phyloP scores from a whole-genome alignment of 495 filamentous ascomycete species.

The Amorphotheca resinae region DNA sequence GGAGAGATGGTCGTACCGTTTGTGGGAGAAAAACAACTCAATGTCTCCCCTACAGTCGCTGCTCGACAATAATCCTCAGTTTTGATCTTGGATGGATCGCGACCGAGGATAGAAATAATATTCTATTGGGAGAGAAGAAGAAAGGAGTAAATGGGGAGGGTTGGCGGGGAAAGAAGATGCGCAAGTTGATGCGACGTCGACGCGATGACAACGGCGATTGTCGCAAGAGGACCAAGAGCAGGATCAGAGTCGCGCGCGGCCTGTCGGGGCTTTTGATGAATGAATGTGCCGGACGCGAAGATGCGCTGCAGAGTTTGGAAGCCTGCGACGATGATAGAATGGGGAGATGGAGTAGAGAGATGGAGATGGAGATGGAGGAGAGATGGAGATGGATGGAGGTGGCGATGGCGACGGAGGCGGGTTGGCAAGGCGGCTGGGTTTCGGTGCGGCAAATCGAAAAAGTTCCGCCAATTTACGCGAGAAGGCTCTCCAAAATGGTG shows the following conservation, averaged over 20 bases:
- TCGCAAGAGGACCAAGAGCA: constrained; percentile 2
- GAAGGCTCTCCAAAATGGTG: constrained; percentile 12
- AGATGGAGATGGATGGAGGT: not conserved
- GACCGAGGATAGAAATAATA: constrained; percentile 8
- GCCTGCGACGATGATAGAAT: no score
- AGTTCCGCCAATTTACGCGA: constrained; percentile 14
- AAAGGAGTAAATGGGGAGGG: constrained; percentile 1
- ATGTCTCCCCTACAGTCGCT: constrained; percentile 78
- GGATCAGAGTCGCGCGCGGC: not conserved
- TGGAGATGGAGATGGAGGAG: no score
- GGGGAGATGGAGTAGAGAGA: no score
- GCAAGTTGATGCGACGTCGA: not conserved
- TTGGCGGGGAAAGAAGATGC: not conserved
- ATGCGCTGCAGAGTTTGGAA: constrained; percentile 10
- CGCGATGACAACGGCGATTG: not conserved
- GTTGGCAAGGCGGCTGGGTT: not conserved
- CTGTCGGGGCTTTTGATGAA: constrained; percentile 7
- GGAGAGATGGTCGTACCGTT: constrained; percentile 47
- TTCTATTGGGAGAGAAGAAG: constrained; percentile 2
- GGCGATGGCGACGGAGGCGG: constrained; percentile 2
- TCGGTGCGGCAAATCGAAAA: constrained; percentile 6
- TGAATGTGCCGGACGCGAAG: constrained; percentile 17
- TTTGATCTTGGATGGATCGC: constrained; percentile 10
- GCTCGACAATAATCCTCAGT: constrained; percentile 16
- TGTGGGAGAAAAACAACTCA: constrained; percentile 94